Evolutionary conservation across 345 rosid genomes (phyloP), one percentile per base, ranked within the genome.

Genomic region (Ceriops decandra): DNA sequence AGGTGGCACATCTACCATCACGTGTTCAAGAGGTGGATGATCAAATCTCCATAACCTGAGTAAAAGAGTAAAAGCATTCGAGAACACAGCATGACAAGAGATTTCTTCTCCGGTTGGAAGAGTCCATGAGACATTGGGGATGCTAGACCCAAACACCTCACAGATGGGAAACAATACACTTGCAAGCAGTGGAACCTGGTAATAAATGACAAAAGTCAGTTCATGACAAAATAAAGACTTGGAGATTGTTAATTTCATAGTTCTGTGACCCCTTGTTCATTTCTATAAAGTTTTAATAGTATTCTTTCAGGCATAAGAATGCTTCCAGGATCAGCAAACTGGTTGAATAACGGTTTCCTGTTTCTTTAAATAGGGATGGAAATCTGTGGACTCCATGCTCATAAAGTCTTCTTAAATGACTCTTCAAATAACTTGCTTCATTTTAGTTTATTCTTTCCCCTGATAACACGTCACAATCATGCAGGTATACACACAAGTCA

Each of bases 31-130:
- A 65, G 98, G 96, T 57, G 90, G 89, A 53, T 78, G 88, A 75
- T 95, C 77, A 76, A 91, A 95, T 79, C 88, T 95, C 98, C 98
- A 91, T 64, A 95, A 74, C 73, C 92, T 86, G 70, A 95, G 78
- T 67, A 95, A 83, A 78, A 95, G 92, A 47, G 83, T 83, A 77
- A 95, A 95, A 58, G 98, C 98, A 81, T 83, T 88, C 74, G 92
- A 87, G 84, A 95, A 95, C 60, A 95, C 93, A 15, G 79, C 82
- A 80, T 91, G 96, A 35, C 85, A 80, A 73, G 90, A 82, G 64
- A 88, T 69, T 72, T 88, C 88, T 77, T 91, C 99, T 60, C 91
- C 96, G 11, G 88, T 66, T 68, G 87, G 84, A 72, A 88, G 91
- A 64, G 90, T 72, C 91, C 91, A 87, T 6, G 88, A 79, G 68